Conservation (phyloP, 2,329 filamentous ascomycete species). For the Tothia fuscella region DNA sequence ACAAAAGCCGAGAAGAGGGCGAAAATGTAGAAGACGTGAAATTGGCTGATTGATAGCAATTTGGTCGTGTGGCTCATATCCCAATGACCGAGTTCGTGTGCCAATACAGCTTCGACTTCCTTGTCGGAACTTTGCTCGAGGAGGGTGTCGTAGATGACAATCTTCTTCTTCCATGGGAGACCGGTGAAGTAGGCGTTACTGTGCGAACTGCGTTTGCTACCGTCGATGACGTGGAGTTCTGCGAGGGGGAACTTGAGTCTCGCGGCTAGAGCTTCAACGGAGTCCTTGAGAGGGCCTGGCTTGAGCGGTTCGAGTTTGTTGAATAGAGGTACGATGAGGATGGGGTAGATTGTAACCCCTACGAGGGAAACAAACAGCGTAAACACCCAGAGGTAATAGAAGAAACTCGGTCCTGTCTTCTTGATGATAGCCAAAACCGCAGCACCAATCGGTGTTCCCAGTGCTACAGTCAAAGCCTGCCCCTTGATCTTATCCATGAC, state of each 20-base stretch:
- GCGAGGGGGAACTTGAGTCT: conserved; percentile 83
- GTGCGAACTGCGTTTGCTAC: conserved; percentile 76
- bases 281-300: conserved; percentile 74
- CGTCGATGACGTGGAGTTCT: conserved; percentile 90
- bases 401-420: conserved; percentile 86
- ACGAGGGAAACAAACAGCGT: conserved; percentile 80
- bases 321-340: conserved; percentile 87
- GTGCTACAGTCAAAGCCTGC: conserved; percentile 64
- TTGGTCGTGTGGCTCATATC: conserved; percentile 88
- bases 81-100: conserved; percentile 96
- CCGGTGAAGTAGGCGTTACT: conserved; percentile 95
- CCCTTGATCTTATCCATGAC: conserved; percentile 84
- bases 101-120: conserved; percentile 89
- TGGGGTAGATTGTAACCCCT: conserved; percentile 92
- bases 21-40: conserved; percentile 94
- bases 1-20: conserved; percentile 94
- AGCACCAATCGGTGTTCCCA: conserved; percentile 79
- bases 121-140: conserved; percentile 88
- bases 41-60: conserved; percentile 68
- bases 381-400: conserved; percentile 96
- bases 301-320: conserved; percentile 94
- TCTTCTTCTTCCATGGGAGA: conserved; percentile 98
- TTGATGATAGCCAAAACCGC: conserved; percentile 91
- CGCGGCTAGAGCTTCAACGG: conserved; percentile 72
- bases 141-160: conserved; percentile 96